Evolutionary conservation across 2,329 filamentous ascomycete genomes (phyloP).

Genomic region (Botryosphaeria dothidea): DNA sequence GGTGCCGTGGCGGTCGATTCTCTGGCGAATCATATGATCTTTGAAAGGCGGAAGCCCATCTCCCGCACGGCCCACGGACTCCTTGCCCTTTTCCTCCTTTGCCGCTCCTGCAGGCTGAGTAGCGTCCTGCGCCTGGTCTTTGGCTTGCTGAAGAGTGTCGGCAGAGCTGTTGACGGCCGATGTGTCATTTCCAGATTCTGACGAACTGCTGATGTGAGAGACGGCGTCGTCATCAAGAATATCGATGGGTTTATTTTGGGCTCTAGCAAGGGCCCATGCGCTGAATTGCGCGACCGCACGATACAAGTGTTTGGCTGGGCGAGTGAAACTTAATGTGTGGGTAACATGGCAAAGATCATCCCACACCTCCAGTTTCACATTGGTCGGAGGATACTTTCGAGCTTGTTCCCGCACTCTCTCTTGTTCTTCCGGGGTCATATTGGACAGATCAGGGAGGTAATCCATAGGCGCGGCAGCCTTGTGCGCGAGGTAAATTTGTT

Average conservation of each 20-base stretch:
- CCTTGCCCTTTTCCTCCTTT: background rate
- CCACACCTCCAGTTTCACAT: constrained; percentile 95
- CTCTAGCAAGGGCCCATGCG: constrained; percentile 83
- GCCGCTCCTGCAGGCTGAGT: background rate
- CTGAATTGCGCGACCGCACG: constrained; percentile 89
- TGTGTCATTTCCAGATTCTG: constrained; percentile 12
- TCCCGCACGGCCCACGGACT: constrained; percentile 74
- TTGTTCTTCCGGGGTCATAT: constrained; percentile 31
- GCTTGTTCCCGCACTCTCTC: constrained; percentile 64
- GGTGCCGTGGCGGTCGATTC: constrained; percentile 75
- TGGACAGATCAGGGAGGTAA: constrained; percentile 63
- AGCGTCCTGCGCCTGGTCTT: background rate
- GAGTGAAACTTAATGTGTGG: constrained; percentile 90
- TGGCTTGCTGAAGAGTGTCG: constrained; percentile 21
- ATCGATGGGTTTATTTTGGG: constrained; percentile 77
- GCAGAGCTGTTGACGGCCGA: constrained; percentile 19
- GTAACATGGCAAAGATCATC: constrained; percentile 92
- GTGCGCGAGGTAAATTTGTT: constrained; percentile 93
- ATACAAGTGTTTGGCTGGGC: constrained; percentile 96
- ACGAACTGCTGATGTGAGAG: constrained; percentile 69
- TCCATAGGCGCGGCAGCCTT: constrained; percentile 83
- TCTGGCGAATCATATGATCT: constrained; percentile 88
- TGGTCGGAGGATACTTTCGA: constrained; percentile 76
- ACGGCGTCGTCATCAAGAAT: constrained; percentile 78
- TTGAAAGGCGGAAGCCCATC: constrained; percentile 79